phyloP scores from a whole-genome alignment of 352 stramenopile genomes.

The Pythium monospermum region DNA sequence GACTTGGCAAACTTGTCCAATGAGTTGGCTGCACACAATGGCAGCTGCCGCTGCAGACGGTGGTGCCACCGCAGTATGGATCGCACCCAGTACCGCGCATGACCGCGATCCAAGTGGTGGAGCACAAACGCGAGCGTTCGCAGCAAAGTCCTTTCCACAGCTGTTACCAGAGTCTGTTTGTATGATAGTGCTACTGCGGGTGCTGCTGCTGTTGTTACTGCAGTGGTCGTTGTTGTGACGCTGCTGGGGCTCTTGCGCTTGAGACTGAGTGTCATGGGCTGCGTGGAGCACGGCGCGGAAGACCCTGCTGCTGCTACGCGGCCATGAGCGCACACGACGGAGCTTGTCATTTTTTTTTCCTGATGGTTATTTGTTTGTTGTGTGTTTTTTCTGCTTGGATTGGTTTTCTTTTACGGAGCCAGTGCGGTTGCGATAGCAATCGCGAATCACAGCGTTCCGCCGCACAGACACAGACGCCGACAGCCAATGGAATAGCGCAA shows the following conservation, averaged over 20 bases:
- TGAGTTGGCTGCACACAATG: conserved; percentile 24
- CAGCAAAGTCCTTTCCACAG: conserved; percentile 56
- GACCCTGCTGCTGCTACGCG: no score
- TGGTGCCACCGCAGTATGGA: conserved; percentile 61
- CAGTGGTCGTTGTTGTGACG: not conserved
- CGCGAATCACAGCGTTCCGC: no score
- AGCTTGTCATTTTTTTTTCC: no score
- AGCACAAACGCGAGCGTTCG: conserved; percentile 63
- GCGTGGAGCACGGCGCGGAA: no score
- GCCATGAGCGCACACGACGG: no score
- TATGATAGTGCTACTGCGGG: no score
- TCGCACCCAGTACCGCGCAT: conserved; percentile 51
- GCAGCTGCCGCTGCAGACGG: conserved; percentile 54
- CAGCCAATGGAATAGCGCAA: no score
- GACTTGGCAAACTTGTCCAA: conserved; percentile 52
- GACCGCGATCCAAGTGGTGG: conserved; percentile 49
- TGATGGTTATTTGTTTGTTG: no score
- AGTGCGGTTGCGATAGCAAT: no score
- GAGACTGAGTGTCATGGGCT: conserved; percentile 4
- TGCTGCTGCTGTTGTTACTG: conserved; percentile 23
- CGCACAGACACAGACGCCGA: no score
- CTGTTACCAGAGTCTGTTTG: conserved; percentile 46
- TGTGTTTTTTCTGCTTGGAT: no score
- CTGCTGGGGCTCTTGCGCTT: conserved; percentile 17
- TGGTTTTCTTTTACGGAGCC: no score